Percentiles rank a stretch among this genome's conserved stretches.
phyloP scores from a whole-genome alignment of 176 grass and related monocot genomes.

The Cenchrus fungigraminus region DNA sequence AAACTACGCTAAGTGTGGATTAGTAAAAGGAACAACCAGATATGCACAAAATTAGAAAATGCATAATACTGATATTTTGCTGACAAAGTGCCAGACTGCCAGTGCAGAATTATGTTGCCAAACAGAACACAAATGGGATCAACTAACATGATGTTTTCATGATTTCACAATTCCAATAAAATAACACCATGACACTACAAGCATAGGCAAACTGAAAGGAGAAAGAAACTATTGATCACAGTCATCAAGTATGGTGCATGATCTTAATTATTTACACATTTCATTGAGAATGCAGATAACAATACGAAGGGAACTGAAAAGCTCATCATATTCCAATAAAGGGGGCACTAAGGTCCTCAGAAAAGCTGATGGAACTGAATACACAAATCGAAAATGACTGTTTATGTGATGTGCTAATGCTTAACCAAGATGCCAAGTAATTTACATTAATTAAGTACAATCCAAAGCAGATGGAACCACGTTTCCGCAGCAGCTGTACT shows the following conservation, averaged over 20 bases:
- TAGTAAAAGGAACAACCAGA: background rate
- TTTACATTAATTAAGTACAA: background rate
- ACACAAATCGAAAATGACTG: background rate
- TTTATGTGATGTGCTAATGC: conserved; percentile 4
- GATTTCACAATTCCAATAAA: background rate
- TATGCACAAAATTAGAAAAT: background rate
- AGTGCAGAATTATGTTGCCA: background rate
- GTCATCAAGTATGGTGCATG: background rate
- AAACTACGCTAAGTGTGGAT: conserved; percentile 8
- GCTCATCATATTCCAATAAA: background rate
- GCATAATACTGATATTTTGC: background rate
- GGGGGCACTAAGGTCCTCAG: background rate
- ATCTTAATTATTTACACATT: background rate
- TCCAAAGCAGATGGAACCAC: background rate
- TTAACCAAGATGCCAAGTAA: background rate
- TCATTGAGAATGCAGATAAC: background rate
- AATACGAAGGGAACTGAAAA: conserved; percentile 19
- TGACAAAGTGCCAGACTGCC: background rate
- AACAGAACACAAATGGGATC: background rate
- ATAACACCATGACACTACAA: background rate
- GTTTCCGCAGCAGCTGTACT: conserved; percentile 13
- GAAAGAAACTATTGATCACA: background rate
- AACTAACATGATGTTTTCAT: background rate
- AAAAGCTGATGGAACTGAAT: background rate
- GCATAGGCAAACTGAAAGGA: background rate